Conservation (phyloP, 352 stramenopile genomes). For the Hyaloperonospora arabidopsidis region DNA sequence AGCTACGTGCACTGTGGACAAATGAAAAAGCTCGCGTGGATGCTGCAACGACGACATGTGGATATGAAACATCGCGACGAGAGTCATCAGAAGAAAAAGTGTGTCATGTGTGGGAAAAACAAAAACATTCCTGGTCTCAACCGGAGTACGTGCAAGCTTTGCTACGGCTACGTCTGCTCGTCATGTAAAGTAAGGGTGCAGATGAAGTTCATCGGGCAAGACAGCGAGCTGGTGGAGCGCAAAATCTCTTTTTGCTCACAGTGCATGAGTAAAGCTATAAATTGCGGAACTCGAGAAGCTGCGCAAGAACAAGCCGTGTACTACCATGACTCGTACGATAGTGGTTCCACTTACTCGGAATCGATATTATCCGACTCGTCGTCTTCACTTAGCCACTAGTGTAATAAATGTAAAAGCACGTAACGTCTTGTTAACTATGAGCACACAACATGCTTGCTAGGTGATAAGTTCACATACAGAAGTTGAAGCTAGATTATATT, state of each 20-base stretch:
- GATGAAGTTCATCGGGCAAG: conserved; percentile 32
- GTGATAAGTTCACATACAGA: no score
- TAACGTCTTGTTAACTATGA: no score
- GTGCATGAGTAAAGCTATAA: conserved; percentile 36
- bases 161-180: conserved; percentile 12
- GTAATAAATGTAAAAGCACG: no score
- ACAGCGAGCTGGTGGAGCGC: conserved; percentile 26
- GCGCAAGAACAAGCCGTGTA: conserved; percentile 19
- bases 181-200: conserved; percentile 23
- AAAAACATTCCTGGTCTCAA: conserved; percentile 18
- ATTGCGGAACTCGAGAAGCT: conserved; percentile 23
- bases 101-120: conserved; percentile 20
- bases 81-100: conserved; percentile 8
- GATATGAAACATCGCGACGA: conserved; percentile 8
- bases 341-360: conserved; percentile 19
- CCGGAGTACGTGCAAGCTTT: conserved; percentile 24
- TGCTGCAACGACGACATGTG: conserved; percentile 16
- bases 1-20: conserved; percentile 18
- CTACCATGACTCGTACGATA: conserved; percentile 26
- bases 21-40: conserved; percentile 20
- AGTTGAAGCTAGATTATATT: no score
- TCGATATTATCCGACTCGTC: conserved; percentile 17
- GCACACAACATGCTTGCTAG: no score
- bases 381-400: neutral
- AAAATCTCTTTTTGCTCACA: conserved; percentile 33